Conservation (phyloP, 805 yeast genomes). For the Nematodospora valgi region DNA sequence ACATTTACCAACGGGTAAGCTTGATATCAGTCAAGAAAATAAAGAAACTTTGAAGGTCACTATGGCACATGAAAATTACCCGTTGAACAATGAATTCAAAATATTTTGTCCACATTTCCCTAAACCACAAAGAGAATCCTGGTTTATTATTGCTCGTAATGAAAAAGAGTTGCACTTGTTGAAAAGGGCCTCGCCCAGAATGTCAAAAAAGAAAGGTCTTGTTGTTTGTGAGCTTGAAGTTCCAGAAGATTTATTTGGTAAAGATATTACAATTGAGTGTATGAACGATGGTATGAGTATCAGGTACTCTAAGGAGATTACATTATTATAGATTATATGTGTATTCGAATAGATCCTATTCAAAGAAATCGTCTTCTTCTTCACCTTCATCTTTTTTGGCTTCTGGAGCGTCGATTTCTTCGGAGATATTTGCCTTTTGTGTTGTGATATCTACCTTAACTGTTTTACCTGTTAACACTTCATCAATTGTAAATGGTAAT, state of each 20-base stretch:
- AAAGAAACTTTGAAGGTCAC: conserved; percentile 37
- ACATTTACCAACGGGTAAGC: conserved; percentile 59
- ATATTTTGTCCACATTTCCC: conserved; percentile 81
- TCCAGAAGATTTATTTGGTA: conserved; percentile 47
- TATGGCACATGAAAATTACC: conserved; percentile 51
- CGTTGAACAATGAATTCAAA: conserved; percentile 56
- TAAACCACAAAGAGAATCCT: conserved; percentile 86
- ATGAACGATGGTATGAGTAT: conserved; percentile 70
- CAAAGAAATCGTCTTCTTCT: conserved; percentile 46
- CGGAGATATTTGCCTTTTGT: conserved; percentile 15
- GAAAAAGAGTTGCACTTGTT: conserved; percentile 57
- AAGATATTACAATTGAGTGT: conserved; percentile 42
- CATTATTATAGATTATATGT: conserved; percentile 7
- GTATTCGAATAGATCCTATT: no score
- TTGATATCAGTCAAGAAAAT: conserved; percentile 36
- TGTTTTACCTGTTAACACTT: conserved; percentile 39
- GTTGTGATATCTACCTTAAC: conserved; percentile 22
- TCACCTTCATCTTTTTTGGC: conserved; percentile 16
- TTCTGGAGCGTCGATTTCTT: conserved; percentile 47
- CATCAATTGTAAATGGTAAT: conserved; percentile 51
- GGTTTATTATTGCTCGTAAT: conserved; percentile 70
- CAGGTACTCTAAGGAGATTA: conserved; percentile 27
- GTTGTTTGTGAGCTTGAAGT: conserved; percentile 46
- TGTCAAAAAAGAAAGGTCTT: conserved; percentile 33
- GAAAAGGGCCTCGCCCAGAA: conserved; percentile 70